Conservation (phyloP, 2,329 filamentous ascomycete genomes). For the Aspergillus hortae region DNA sequence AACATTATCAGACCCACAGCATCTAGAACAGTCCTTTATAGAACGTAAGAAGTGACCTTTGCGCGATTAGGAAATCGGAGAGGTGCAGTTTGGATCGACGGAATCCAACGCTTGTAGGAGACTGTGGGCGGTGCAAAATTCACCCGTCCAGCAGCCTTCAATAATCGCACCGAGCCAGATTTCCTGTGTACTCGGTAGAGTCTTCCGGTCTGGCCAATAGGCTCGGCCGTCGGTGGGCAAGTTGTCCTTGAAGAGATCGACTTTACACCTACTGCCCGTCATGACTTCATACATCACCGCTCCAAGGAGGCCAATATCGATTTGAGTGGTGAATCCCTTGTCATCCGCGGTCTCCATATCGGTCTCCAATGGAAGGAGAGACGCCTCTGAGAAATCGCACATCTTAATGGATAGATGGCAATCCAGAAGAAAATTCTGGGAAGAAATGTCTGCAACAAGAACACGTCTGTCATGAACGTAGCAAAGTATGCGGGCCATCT, state of each 20-base stretch:
- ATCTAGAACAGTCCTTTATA: background rate
- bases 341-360: constrained; percentile 26
- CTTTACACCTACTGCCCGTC: constrained; percentile 18
- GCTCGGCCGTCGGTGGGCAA: constrained; percentile 4
- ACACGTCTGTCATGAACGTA: constrained; percentile 24
- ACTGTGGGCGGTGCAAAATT: background rate
- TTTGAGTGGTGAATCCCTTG: constrained; percentile 23
- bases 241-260: constrained; percentile 19
- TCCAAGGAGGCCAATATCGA: constrained; percentile 29
- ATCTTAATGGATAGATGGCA: constrained; percentile 24
- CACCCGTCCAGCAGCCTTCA: constrained; percentile 21
- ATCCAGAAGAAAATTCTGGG: constrained; percentile 27
- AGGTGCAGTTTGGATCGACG: background rate
- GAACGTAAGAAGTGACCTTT: background rate
- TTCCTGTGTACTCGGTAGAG: constrained; percentile 20
- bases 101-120: background rate
- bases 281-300: constrained; percentile 29
- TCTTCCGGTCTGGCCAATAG: constrained; percentile 19
- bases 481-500: constrained; percentile 22
- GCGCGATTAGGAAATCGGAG: background rate
- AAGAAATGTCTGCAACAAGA: constrained; percentile 27
- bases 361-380: constrained; percentile 19
- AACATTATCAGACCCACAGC: background rate
- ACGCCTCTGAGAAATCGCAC: constrained; percentile 26
- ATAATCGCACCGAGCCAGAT: constrained; percentile 26